Percentiles rank a stretch among this genome's conserved stretches.
phyloP scores from a whole-genome alignment of 2,329 filamentous ascomycete genomes.

The Calonectria pseudoturangicola region DNA sequence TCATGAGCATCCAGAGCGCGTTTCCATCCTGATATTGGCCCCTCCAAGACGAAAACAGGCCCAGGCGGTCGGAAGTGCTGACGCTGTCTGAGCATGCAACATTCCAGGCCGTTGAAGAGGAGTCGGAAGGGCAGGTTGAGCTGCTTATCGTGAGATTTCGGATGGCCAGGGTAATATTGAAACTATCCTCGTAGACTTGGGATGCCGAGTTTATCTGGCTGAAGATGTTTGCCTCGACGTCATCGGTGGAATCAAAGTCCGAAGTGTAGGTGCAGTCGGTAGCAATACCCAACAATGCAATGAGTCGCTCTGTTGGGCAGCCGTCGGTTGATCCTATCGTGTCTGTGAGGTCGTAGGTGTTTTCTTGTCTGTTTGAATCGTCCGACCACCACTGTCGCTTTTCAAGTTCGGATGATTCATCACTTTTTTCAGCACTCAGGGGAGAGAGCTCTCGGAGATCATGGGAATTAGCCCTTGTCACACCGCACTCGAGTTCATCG shows the following conservation, averaged over 20 bases:
- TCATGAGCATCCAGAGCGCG: constrained; percentile 90
- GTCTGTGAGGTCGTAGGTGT: constrained; percentile 25
- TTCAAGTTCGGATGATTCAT: constrained; percentile 21
- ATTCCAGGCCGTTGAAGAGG: constrained; percentile 83
- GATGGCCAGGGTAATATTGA: constrained; percentile 91
- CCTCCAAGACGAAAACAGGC: constrained; percentile 88
- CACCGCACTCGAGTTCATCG: constrained; percentile 17
- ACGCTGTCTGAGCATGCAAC: constrained; percentile 76
- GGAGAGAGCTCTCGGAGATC: neutral
- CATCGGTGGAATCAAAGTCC: constrained; percentile 77
- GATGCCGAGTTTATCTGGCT: constrained; percentile 90
- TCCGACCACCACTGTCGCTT: constrained; percentile 19
- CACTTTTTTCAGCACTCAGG: neutral
- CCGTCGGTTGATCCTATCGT: constrained; percentile 83
- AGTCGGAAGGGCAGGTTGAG: constrained; percentile 77
- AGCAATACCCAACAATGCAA: constrained; percentile 92
- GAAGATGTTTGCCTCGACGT: constrained; percentile 82
- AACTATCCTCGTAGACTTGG: constrained; percentile 86
- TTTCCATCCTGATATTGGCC: constrained; percentile 81
- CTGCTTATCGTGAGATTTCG: constrained; percentile 85
- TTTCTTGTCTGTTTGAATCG: constrained; percentile 14
- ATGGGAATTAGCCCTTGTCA: neutral
- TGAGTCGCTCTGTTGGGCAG: constrained; percentile 86
- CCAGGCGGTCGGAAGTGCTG: constrained; percentile 83
- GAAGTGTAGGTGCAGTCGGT: constrained; percentile 90